Evolutionary conservation across 1,139 yeast genomes (phyloP), one percentile per base, ranked within the genome.

Genomic region (Arxiozyma slooffiae): DNA sequence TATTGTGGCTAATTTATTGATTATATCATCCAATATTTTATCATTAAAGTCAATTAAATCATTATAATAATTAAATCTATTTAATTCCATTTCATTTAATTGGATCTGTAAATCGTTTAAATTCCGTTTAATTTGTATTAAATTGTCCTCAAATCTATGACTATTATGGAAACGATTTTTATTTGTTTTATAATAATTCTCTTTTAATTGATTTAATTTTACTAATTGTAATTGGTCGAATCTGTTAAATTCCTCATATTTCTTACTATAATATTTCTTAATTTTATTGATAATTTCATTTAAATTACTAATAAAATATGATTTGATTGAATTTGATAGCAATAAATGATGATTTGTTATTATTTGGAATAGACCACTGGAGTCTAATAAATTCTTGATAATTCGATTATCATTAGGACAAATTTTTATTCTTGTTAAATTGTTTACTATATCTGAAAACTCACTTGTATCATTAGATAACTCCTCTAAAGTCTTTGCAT

Each of bases 291-390:
- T 34, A 20, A 42, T 11, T 24, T 30, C 22, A 11, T 23, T 20
- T 21, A 42, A 34, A 42, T 24, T 30, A 18, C 16, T 34, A 20
- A 30, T 11, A 16, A 42, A 42, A 42, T 42, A 42, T 34, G 45
- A 14, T 4, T 34, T 30, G 6, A 42, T 30, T 20, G 45, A 24
- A 38, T 45, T 42, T n/a, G 88, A 77, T 55, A 88, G 72, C 8
- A 88, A 79, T 55, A 82, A 82, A 57, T 85, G 84, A 60, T 86
- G 94, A 63, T 86, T 86, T 0, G 94, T 82, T 18, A 86, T 77
- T 48, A 88, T 73, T 60, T 79, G 82, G 59, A 87, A 92, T 52
- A 88, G 68, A 1, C 95, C 95, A 42, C 89, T 85, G 0, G 92
- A 87, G 46, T 81, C 77, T 57, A 80, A 69, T 18, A 87, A 67